phyloP scores from a whole-genome alignment of 495 filamentous ascomycete genomes.

The Astrothelium subdiscretum region DNA sequence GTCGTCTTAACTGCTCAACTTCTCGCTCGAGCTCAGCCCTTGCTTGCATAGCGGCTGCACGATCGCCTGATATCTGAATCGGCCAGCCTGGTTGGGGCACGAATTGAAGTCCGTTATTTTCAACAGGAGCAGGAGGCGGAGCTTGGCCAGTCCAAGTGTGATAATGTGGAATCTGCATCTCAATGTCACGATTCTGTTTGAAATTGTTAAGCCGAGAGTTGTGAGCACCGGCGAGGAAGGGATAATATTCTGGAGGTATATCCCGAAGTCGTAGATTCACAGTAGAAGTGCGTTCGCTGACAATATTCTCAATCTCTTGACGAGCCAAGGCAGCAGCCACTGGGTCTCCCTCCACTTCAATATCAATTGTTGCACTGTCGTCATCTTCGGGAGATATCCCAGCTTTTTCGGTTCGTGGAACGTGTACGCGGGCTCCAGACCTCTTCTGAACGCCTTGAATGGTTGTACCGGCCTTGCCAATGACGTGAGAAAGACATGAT shows the following conservation, averaged over 20 bases:
- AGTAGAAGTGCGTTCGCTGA: slow-evolving; percentile 70
- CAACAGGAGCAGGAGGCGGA: slow-evolving; percentile 50
- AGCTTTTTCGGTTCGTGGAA: slow-evolving; percentile 63
- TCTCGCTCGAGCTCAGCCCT: slow-evolving; percentile 66
- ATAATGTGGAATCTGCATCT: slow-evolving; percentile 69
- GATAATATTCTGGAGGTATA: slow-evolving; percentile 86
- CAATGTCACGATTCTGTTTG: slow-evolving; percentile 58
- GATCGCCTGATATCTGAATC: slow-evolving; percentile 80
- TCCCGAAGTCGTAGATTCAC: slow-evolving; percentile 65
- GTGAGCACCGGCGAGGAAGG: slow-evolving; percentile 81
- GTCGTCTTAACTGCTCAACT: slow-evolving; percentile 56
- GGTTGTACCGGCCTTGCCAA: slow-evolving; percentile 80
- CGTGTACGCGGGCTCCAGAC: slow-evolving; percentile 75
- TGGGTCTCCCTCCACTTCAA: slow-evolving; percentile 81
- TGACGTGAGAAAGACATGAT: slow-evolving; percentile 72
- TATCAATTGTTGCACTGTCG: slow-evolving; percentile 69
- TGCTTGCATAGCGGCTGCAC: slow-evolving; percentile 66
- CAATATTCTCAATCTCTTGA: slow-evolving; percentile 71
- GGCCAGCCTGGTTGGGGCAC: slow-evolving; percentile 50
- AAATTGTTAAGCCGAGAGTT: slow-evolving; percentile 54
- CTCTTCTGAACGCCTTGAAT: slow-evolving; percentile 78
- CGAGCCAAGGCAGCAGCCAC: slow-evolving; percentile 70
- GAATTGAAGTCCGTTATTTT: slow-evolving; percentile 56
- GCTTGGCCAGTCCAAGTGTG: slow-evolving; percentile 60
- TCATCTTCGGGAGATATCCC: slow-evolving; percentile 47